Evolutionary conservation across 177 flowering plant species (phyloP).

Genomic region (Vitis hybrid): DNA sequence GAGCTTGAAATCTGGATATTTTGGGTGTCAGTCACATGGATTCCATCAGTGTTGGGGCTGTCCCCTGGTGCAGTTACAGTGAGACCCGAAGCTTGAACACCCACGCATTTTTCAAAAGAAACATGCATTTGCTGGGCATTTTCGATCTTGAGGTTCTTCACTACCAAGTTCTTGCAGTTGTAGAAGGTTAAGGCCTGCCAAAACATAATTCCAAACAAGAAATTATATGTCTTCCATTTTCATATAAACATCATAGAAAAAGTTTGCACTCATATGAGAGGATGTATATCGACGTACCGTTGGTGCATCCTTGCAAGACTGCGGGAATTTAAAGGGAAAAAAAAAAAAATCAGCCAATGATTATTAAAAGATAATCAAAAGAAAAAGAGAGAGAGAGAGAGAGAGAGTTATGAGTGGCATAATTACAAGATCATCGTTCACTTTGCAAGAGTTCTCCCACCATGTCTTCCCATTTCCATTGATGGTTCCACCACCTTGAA

Average conservation of each 20-base stretch:
- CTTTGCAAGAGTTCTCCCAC: slow-evolving; percentile 89
- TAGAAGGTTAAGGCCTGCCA: slow-evolving; percentile 73
- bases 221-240: too few relatives aligned
- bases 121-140: slow-evolving; percentile 80
- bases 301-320: slow-evolving; percentile 84
- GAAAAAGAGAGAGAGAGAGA: too few relatives aligned
- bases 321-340: slow-evolving; percentile 26
- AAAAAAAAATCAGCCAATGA: slow-evolving; percentile 10
- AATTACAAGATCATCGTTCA: slow-evolving; percentile 45
- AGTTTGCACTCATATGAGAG: not conserved
- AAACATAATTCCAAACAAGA: not conserved
- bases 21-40: too few relatives aligned
- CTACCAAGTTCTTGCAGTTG: slow-evolving; percentile 51
- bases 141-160: slow-evolving; percentile 40
- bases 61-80: too few relatives aligned
- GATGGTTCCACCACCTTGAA: slow-evolving; percentile 78
- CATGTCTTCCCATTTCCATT: slow-evolving; percentile 79
- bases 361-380: not conserved
- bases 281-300: slow-evolving; percentile 47
- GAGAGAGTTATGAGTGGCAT: not conserved
- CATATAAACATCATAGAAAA: not conserved
- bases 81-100: slow-evolving; percentile 2
- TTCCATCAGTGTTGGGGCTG: too few relatives aligned
- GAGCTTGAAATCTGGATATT: too few relatives aligned
- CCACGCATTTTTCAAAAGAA: slow-evolving; percentile 44